These are phyloP conservation scores for Jackrogersella multiformis DNA, from an alignment of 495 filamentous ascomycete genomes.

Conservation along the genomic window DNA sequence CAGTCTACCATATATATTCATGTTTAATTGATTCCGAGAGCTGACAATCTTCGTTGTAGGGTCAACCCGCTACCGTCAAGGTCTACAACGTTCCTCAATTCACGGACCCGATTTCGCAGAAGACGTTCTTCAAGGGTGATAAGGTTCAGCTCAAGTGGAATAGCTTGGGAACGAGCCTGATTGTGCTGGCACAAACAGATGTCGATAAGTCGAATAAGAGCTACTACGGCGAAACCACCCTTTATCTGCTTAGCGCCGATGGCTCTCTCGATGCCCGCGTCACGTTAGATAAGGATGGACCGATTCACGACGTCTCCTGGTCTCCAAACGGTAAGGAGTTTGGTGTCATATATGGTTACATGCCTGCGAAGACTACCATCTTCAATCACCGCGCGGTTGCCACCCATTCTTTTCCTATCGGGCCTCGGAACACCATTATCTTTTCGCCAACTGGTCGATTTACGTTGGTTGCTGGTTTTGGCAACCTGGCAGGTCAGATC, in stretches of 20 bases:
- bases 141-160: conserved; percentile 99
- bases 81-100: conserved; percentile 93
- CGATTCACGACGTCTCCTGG: conserved; percentile 98
- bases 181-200: conserved; percentile 97
- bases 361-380: conserved; percentile 96
- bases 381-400: conserved; percentile 88
- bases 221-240: conserved; percentile 98
- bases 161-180: conserved; percentile 82
- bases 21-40: background rate
- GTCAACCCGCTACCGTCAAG: conserved; percentile 90
- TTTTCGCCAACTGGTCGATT: conserved; percentile 96
- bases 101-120: conserved; percentile 82
- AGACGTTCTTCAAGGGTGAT: conserved; percentile 99
- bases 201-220: conserved; percentile 98
- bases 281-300: conserved; percentile 94
- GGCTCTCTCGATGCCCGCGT: conserved; percentile 93
- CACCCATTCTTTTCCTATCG: conserved; percentile 82
- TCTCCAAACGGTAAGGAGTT: conserved; percentile 96
- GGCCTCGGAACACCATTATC: conserved; percentile 89
- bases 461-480: conserved; percentile 93
- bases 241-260: conserved; percentile 92
- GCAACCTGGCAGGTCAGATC: conserved; percentile 96
- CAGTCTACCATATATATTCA: conserved; percentile 19
- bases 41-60: conserved; percentile 59
- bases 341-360: conserved; percentile 95